phyloP scores from a whole-genome alignment of 805 yeast species.

The Candida nanaspora region DNA sequence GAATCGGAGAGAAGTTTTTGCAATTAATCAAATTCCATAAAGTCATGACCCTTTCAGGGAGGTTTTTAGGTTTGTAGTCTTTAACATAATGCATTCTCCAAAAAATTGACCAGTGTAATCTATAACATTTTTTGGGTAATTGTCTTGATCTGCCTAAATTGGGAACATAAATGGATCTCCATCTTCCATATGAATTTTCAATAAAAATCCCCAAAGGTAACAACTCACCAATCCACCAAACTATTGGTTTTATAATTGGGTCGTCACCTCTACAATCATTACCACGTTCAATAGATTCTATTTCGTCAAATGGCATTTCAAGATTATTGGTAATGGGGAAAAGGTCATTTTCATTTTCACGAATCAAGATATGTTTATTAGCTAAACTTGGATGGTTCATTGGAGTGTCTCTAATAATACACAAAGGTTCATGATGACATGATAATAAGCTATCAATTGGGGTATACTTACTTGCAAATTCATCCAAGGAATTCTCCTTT shows the following conservation, averaged over 20 bases:
- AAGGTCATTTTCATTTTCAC: conserved; percentile 1
- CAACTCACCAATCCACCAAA: conserved; percentile 60
- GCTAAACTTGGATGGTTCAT: conserved; percentile 8
- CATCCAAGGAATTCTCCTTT: conserved; percentile 30
- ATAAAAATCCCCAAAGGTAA: conserved; percentile 50
- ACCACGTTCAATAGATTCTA: conserved; percentile 5
- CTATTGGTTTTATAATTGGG: conserved; percentile 18
- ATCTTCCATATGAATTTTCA: conserved; percentile 39
- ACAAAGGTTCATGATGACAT: conserved; percentile 44
- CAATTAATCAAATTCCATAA: background rate
- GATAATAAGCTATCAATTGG: conserved; percentile 37
- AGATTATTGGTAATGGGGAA: conserved; percentile 15
- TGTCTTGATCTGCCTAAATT: conserved; percentile 48
- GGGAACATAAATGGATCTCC: conserved; percentile 45
- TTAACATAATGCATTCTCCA: conserved; percentile 44
- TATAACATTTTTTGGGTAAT: conserved; percentile 36
- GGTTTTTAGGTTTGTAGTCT: conserved; percentile 38
- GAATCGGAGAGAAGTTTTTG: background rate
- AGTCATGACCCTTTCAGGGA: conserved; percentile 28
- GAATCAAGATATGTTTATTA: background rate
- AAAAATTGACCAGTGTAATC: conserved; percentile 57
- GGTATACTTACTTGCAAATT: conserved; percentile 33
- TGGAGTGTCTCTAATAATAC: conserved; percentile 15
- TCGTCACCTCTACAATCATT: conserved; percentile 34
- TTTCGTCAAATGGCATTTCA: background rate